Evolutionary conservation across 176 grass and related monocot genomes (phyloP).

Genomic region (Thalia dealbata): DNA sequence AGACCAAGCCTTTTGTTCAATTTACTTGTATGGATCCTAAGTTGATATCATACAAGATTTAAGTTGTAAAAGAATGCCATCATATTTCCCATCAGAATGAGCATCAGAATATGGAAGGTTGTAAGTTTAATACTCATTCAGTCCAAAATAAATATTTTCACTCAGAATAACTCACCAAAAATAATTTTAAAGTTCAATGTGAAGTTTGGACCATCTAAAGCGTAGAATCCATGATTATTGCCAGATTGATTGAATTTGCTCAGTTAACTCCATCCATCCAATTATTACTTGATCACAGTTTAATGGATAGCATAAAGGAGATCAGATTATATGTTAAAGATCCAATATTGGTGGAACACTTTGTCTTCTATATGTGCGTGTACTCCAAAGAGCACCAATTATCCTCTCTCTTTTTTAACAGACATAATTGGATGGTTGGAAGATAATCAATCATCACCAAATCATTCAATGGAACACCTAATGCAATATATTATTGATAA

Average conservation of each 20-base stretch:
- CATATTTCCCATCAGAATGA: too few species aligned
- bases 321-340: too few species aligned
- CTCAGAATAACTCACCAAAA: neutral
- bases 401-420: too few species aligned
- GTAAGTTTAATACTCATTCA: too few species aligned
- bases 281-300: too few species aligned
- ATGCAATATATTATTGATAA: too few species aligned
- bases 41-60: neutral
- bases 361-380: neutral
- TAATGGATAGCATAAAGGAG: too few species aligned
- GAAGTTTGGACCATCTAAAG: neutral
- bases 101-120: too few species aligned
- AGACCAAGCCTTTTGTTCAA: neutral
- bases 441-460: too few species aligned
- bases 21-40: neutral
- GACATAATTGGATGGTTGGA: too few species aligned
- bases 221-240: neutral
- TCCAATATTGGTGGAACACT: neutral
- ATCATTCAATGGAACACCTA: too few species aligned
- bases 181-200: neutral
- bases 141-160: too few species aligned
- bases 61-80: neutral
- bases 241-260: neutral
- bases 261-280: neutral
- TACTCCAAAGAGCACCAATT: neutral